phyloP scores from a whole-genome alignment of 2,329 filamentous ascomycete species.

The Monilinia fructigena region DNA sequence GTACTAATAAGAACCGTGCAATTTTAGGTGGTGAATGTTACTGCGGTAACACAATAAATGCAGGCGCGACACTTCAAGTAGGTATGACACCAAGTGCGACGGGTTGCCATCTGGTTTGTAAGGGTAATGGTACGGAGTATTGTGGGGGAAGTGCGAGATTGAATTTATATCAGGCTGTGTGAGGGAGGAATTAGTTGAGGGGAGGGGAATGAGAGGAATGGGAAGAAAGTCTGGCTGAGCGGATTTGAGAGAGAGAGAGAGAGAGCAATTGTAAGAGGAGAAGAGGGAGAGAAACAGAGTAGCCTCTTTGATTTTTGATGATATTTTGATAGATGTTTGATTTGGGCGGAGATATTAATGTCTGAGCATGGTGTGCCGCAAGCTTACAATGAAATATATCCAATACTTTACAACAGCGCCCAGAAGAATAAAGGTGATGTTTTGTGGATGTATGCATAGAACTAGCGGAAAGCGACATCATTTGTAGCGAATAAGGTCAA shows the following conservation, averaged over 20 bases:
- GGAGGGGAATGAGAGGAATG: not conserved
- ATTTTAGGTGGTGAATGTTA: slow-evolving; percentile 3
- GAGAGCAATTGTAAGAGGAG: not conserved
- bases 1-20: not conserved
- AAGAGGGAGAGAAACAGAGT: too few relatives aligned
- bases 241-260: not conserved
- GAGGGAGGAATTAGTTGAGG: not conserved
- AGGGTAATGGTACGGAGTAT: not conserved
- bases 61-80: not conserved
- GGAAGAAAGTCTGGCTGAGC: not conserved
- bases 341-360: not conserved
- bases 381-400: not conserved
- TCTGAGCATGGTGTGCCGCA: not conserved
- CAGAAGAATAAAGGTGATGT: not conserved
- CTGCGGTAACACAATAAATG: not conserved
- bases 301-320: not conserved
- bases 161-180: slow-evolving; percentile 4
- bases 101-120: not conserved
- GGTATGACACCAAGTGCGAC: not conserved
- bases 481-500: not conserved
- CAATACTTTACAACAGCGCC: not conserved
- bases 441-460: not conserved
- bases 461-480: not conserved
- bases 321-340: not conserved
- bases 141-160: slow-evolving; percentile 14